Base-by-base conservation (phyloP, 257 asterid species). In the Solanum corneliomulleri region DNA sequence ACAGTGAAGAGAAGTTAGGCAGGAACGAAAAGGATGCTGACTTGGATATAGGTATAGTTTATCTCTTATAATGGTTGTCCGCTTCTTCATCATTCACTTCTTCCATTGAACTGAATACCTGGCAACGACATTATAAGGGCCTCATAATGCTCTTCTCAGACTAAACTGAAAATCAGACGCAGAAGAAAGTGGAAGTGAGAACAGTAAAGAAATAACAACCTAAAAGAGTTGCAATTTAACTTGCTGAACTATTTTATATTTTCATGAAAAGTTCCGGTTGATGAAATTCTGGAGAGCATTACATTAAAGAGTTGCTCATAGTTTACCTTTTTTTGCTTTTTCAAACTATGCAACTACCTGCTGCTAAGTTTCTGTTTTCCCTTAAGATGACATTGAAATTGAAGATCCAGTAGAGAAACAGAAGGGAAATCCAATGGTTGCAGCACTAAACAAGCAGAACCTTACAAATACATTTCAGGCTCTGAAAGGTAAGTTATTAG, bases 371-470 rank as follows among this genome's bases (percentile, higher is more conserved):
- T 41, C 18, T 31, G 4, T 64, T 60, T 84, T 75, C 27, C 20
- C 41, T 83, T 78, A 42, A 96, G 99, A 94, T 90, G 99, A 94
- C 88, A 95, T 95, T 78, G 95, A 97, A 60, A 92, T 95, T 75
- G 99, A 97, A 2, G 98, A 94, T 88, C 93, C 92, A 33, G 92
- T 85, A 85, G 98, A 93, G 92, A 97, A 94, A 89, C 91, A 93
- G 41, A 93, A 89, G 91, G 96, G 94, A 84, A 89, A 93, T 88
- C 91, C 94, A 29, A 93, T 89, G 91, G 89, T 94, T 80, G 94
- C 92, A 62, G 97, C 97, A 75, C 41, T 97, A 82, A 94, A 92
- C 88, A 94, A 89, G 89, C 94, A 94, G 87, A 96, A 93, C 49
- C 86, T 97, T 64, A 81, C 98, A 16, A 96, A 88, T 88, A 94